These are phyloP conservation scores for Gossypium anomalum DNA, from an alignment of 345 rosid genomes.

Conservation along the genomic window DNA sequence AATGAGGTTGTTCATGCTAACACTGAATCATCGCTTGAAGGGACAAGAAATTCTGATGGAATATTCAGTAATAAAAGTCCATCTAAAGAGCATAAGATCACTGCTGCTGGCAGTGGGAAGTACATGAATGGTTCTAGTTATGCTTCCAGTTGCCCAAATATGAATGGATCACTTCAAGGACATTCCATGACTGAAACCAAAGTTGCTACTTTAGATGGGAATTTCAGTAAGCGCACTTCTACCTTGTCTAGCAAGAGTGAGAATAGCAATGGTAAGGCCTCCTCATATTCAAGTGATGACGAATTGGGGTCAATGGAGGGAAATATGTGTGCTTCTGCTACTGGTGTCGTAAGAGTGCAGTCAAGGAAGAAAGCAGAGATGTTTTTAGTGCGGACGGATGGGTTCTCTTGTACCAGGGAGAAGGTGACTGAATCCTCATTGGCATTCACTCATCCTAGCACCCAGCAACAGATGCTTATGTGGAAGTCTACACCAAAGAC, in stretches of 20 bases:
- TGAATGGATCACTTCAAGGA: slow-evolving; percentile 23
- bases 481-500: slow-evolving; percentile 96
- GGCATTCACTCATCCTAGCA: slow-evolving; percentile 98
- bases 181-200: slow-evolving; percentile 23
- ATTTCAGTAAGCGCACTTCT: slow-evolving; percentile 23
- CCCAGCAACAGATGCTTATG: slow-evolving; percentile 99
- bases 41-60: slow-evolving; percentile 37
- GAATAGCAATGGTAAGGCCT: slow-evolving; percentile 29
- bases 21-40: slow-evolving; percentile 22
- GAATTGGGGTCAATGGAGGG: slow-evolving; percentile 60
- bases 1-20: slow-evolving; percentile 22
- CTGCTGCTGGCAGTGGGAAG: slow-evolving; percentile 29
- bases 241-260: slow-evolving; percentile 30
- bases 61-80: slow-evolving; percentile 19
- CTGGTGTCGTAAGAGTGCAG: slow-evolving; percentile 96
- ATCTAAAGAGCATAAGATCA: slow-evolving; percentile 28
- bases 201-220: slow-evolving; percentile 33
- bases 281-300: slow-evolving; percentile 48
- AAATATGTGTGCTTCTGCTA: slow-evolving; percentile 93
- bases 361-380: slow-evolving; percentile 96
- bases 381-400: slow-evolving; percentile 95
- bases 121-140: slow-evolving; percentile 30
- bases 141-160: slow-evolving; percentile 27
- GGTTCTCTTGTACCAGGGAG: slow-evolving; percentile 91
- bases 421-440: slow-evolving; percentile 90